Percentiles rank a stretch among this genome's conserved stretches.
phyloP scores from a whole-genome alignment of 441 rosid species.

The Codiaeum variegatum region DNA sequence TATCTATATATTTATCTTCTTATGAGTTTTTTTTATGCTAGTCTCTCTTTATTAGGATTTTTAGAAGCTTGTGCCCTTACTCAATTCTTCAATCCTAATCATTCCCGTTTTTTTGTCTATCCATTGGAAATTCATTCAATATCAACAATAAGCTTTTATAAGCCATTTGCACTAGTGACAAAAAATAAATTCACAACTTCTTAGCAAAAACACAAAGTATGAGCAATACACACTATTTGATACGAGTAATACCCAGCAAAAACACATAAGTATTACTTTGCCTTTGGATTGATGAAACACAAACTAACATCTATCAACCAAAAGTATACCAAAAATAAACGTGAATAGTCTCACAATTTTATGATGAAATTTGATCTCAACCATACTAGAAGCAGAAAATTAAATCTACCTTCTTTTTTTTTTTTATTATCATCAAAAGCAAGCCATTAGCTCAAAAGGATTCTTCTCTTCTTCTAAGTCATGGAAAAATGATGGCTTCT shows the following conservation, averaged over 20 bases:
- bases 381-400: no score
- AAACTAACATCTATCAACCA: background rate
- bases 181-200: background rate
- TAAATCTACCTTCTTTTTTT: no score
- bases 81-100: background rate
- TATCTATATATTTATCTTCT: no score
- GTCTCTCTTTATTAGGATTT: background rate
- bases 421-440: no score
- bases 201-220: background rate
- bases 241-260: background rate
- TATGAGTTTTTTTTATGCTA: background rate
- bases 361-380: no score
- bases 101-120: background rate
- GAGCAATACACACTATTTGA: background rate
- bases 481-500: no score
- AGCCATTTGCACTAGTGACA: background rate
- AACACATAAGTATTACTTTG: background rate
- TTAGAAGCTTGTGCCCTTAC: background rate
- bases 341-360: no score
- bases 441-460: no score
- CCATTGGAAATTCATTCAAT: background rate
- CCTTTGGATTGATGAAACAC: background rate
- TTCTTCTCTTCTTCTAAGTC: no score
- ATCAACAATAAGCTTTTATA: background rate
- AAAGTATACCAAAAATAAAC: no score